These are phyloP conservation scores for Acanthamoeba lenticulata DNA, from an alignment of 208 protist species.

Conservation along the genomic window DNA sequence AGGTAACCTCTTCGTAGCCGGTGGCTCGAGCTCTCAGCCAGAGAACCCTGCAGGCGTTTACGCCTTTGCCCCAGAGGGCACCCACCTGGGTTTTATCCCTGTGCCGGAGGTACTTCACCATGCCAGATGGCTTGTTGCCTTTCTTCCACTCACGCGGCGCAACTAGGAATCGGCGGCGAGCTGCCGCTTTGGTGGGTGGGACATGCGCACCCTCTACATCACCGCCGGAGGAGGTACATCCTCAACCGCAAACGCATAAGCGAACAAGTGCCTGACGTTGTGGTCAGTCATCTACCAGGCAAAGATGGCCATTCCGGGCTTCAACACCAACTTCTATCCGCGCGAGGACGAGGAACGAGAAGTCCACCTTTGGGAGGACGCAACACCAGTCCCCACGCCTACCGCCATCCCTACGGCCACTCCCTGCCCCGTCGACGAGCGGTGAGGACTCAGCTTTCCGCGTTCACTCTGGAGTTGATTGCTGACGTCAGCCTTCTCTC, in stretches of 20 bases:
- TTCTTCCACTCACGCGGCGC: no score
- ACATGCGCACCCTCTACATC: constrained; percentile 11
- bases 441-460: not conserved
- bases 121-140: no score
- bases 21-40: not conserved
- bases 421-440: not conserved
- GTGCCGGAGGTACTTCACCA: not conserved
- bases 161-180: not conserved
- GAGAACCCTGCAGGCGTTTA: not conserved
- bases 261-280: not conserved
- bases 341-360: constrained; percentile 1
- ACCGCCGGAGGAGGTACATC: not conserved
- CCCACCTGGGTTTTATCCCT: not conserved
- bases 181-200: not conserved
- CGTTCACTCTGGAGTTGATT: no score
- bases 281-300: not conserved
- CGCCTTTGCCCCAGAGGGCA: not conserved
- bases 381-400: not conserved
- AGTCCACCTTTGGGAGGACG: not conserved
- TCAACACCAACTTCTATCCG: not conserved
- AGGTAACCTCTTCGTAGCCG: constrained; percentile 8
- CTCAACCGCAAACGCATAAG: not conserved
- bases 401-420: not conserved
- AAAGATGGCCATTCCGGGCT: not conserved
- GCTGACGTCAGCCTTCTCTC: no score